A percentile compares a stretch with the other conserved stretches of the same genome.
Conservation (phyloP, 306 rosid genomes). For the Styphnolobium japonicum region DNA sequence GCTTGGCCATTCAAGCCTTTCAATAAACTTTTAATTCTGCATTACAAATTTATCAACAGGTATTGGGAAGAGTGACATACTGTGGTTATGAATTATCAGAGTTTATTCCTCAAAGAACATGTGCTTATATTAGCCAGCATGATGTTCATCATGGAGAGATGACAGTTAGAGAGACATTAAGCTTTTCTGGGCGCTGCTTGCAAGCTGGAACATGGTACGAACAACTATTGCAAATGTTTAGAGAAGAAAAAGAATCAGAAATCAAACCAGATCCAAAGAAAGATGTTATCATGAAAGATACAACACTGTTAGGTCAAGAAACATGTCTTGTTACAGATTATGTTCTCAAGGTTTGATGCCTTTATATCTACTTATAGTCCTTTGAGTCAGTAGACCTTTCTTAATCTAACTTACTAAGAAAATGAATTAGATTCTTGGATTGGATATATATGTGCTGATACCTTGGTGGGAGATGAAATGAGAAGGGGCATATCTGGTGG, state of each 20-base stretch:
- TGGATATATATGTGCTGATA: conserved; percentile 84
- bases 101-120: conserved; percentile 86
- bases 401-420: conserved; percentile 24
- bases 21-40: too few species aligned
- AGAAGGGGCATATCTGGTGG: conserved; percentile 96
- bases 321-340: conserved; percentile 72
- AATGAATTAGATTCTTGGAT: conserved; percentile 70
- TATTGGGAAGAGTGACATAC: conserved; percentile 65
- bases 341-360: conserved; percentile 67
- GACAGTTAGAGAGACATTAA: conserved; percentile 79
- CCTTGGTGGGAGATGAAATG: conserved; percentile 87
- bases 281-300: conserved; percentile 88
- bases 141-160: conserved; percentile 89
- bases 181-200: conserved; percentile 67
- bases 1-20: too few species aligned
- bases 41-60: conserved; percentile 36
- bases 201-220: conserved; percentile 78
- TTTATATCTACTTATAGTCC: neutral
- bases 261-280: conserved; percentile 72
- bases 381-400: neutral
- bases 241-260: conserved; percentile 56
- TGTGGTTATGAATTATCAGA: conserved; percentile 91
- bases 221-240: conserved; percentile 49
- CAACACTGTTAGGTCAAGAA: conserved; percentile 62
- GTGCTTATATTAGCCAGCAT: conserved; percentile 87